phyloP scores from a whole-genome alignment of 257 asterid genomes.

The Jaltomata sinuosa region DNA sequence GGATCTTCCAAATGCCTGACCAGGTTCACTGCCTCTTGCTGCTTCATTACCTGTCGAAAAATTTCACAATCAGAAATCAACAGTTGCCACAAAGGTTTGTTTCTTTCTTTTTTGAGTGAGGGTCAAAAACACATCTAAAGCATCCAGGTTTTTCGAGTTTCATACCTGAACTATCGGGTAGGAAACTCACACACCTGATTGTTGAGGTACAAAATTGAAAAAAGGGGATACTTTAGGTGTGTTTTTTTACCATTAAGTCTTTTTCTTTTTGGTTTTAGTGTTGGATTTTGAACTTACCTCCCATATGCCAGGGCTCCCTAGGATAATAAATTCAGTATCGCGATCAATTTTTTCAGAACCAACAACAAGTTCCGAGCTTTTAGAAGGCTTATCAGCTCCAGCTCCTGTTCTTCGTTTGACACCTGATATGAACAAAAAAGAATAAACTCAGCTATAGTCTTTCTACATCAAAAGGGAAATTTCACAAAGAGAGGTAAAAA shows the following conservation, averaged over 20 bases:
- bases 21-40: conserved; percentile 61
- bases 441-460: not conserved
- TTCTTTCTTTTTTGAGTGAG: not conserved
- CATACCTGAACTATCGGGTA: not conserved
- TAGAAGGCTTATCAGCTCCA: conserved; percentile 5
- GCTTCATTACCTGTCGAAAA: conserved; percentile 39
- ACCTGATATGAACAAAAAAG: conserved; percentile 11
- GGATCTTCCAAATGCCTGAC: conserved; percentile 56
- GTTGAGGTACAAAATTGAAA: not conserved
- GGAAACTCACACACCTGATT: too few relatives aligned
- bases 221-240: not conserved
- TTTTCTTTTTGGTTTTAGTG: not conserved
- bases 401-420: conserved; percentile 1
- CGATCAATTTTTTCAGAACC: conserved; percentile 32
- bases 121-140: not conserved
- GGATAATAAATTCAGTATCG: conserved; percentile 49
- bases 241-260: not conserved
- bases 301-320: conserved; percentile 58
- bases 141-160: not conserved
- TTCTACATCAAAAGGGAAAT: not conserved
- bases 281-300: conserved; percentile 29
- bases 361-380: conserved; percentile 27
- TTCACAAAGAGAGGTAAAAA: not conserved
- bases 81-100: not conserved
- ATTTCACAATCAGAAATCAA: not conserved